Percentiles rank a stretch among this genome's conserved stretches.
These are phyloP conservation scores for Candida odintsovae DNA, from an alignment of 805 yeast genomes.

Conservation along the genomic window DNA sequence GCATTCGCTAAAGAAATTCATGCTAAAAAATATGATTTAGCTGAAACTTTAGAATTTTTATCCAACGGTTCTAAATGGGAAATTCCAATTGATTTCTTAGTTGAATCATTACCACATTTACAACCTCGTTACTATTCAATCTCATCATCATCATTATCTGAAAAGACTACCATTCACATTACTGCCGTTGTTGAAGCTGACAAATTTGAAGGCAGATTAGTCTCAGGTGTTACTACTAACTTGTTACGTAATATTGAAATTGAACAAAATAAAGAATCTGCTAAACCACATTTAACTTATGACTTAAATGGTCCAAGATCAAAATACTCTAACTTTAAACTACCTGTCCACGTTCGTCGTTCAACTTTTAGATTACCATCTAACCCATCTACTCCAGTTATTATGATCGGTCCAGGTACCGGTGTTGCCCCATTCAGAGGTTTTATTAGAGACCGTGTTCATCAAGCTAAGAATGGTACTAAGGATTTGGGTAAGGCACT, in stretches of 20 bases:
- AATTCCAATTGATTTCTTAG: slow-evolving; percentile 79
- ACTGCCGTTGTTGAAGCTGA: slow-evolving; percentile 85
- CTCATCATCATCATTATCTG: slow-evolving; percentile 79
- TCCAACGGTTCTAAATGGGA: slow-evolving; percentile 69
- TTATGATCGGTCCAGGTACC: slow-evolving; percentile 96
- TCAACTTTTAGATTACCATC: slow-evolving; percentile 92
- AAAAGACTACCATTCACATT: slow-evolving; percentile 68
- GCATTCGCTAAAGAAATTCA: slow-evolving; percentile 63
- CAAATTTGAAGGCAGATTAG: slow-evolving; percentile 22
- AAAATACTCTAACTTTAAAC: slow-evolving; percentile 38
- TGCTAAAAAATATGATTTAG: slow-evolving; percentile 56
- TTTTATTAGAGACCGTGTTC: slow-evolving; percentile 81
- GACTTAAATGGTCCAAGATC: slow-evolving; percentile 82
- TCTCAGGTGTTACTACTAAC: slow-evolving; percentile 84
- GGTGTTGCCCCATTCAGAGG: slow-evolving; percentile 99
- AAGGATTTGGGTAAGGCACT: slow-evolving; percentile 63
- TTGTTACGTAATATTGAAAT: slow-evolving; percentile 68
- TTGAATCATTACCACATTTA: slow-evolving; percentile 75
- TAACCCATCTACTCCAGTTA: slow-evolving; percentile 75
- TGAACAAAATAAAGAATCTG: slow-evolving; percentile 43
- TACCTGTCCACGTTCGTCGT: slow-evolving; percentile 91
- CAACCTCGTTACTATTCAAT: slow-evolving; percentile 96
- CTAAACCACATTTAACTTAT: slow-evolving; percentile 48
- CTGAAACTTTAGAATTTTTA: slow-evolving; percentile 62
- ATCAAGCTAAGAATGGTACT: slow-evolving; percentile 40